These are phyloP conservation scores for Sanguinoderma infundibulare DNA, from an alignment of 1,284 basidiomycete species.

Conservation along the genomic window DNA sequence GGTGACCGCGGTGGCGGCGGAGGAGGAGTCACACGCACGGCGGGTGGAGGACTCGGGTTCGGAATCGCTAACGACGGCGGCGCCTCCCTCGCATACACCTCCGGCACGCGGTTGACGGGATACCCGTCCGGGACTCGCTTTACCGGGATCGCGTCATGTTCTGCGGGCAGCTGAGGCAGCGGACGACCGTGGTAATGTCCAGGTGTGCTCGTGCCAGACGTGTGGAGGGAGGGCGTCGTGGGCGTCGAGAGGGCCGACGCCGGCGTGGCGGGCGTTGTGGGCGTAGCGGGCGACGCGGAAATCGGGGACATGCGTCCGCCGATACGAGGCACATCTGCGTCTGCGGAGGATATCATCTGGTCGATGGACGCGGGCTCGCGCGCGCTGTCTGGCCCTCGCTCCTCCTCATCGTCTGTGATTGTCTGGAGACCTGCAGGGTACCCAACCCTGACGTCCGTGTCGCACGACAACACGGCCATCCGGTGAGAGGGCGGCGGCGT, in stretches of 20 bases:
- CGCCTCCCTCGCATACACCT: constrained; percentile 1
- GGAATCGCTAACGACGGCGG: constrained; percentile 1
- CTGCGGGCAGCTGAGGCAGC: constrained; percentile 35
- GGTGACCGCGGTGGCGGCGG: not conserved
- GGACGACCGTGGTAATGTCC: constrained; percentile 37
- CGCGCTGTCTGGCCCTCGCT: constrained; percentile 4
- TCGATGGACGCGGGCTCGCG: constrained; percentile 14
- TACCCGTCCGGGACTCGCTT: constrained; percentile 20
- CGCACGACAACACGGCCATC: constrained; percentile 13
- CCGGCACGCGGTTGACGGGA: constrained; percentile 18
- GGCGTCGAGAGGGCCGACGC: constrained; percentile 27
- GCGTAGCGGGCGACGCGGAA: not conserved
- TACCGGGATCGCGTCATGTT: constrained; percentile 13
- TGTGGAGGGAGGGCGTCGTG: constrained; percentile 25
- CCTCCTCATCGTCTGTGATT: not conserved
- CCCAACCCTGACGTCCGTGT: not conserved
- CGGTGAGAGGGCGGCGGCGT: constrained; percentile 20
- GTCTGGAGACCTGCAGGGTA: not conserved
- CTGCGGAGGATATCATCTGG: constrained; percentile 6
- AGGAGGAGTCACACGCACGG: not conserved
- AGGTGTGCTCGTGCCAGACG: constrained; percentile 24
- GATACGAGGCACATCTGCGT: not conserved
- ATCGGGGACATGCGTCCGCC: not conserved
- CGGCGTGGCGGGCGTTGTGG: not conserved
- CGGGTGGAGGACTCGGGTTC: not conserved